Evolutionary conservation across 2,329 filamentous ascomycete species (phyloP), one percentile per base, ranked within the genome.

Genomic region (Aspergillus amoenus): DNA sequence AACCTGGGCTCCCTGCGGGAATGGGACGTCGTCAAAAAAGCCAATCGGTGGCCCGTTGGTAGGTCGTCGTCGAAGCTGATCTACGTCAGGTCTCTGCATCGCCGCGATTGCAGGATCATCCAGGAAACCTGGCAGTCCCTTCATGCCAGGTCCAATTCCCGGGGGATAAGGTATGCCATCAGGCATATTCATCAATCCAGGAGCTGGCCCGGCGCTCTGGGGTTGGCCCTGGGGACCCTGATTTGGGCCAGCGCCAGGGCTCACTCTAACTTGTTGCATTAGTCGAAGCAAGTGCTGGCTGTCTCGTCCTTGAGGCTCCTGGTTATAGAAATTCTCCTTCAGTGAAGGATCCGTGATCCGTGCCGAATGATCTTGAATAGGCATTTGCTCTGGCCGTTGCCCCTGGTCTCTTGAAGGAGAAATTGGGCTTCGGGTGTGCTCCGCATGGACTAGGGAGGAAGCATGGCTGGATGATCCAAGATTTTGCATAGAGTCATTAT

Each of bases 201-300:
- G 72, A 37, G 62, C 65, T 18, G 70, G 69, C 5, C 72, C 66
- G 8, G 64, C 61, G 58, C 61, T 68, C 4, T 63, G 66, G 9
- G 72, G 70, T 42, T 68, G 69, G 27, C 61, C 58, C n/a, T 67
- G 64, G 57, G 59, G 69, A 45, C 65, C 63, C 55, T 67, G 63
- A 49, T 65, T 57, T 56, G 61, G 57, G 24, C 63, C 62, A 24
- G 55, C 46, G 58, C 61, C 54, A 52, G 72, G 59, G 40, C 66
- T 71, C 32, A 76, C 66, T 43, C 71, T 72, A 15, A 80, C 77
- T 66, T 83, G 81, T 64, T 88, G 85, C 90, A 96, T 94, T 30
- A 96, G 81, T 60, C 87, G 89, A 74, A 96, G 90, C 48, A 96
- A 78, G 70, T 94, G 93, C 62, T 95, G 89, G n/a, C 88, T 85